A percentile compares a stretch with the other conserved stretches of the same genome.
phyloP scores from a whole-genome alignment of 805 yeast genomes.

The Kodamaea fukazawae region DNA sequence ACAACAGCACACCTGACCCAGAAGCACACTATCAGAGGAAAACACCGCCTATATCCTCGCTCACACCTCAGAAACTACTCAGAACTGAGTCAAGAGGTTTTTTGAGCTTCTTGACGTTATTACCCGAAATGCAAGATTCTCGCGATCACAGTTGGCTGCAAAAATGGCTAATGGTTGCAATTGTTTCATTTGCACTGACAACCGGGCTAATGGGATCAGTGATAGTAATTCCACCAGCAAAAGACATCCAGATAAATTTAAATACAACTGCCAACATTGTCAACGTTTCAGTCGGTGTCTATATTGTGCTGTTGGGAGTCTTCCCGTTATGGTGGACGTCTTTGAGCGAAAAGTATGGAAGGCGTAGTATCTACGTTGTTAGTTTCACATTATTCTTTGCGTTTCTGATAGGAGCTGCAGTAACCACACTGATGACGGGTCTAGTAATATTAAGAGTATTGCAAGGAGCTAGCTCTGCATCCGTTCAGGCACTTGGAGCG shows the following conservation, averaged over 20 bases:
- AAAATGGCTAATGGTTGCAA: constrained; percentile 54
- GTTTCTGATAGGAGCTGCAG: constrained; percentile 71
- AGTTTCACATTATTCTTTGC: constrained; percentile 63
- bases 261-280: constrained; percentile 59
- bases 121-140: constrained; percentile 75
- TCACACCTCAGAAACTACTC: constrained; percentile 24
- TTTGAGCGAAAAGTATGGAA: constrained; percentile 69
- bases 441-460: constrained; percentile 69
- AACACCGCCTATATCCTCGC: background rate
- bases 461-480: constrained; percentile 78
- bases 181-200: constrained; percentile 71
- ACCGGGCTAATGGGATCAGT: constrained; percentile 91
- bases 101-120: constrained; percentile 45
- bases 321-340: constrained; percentile 90
- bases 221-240: constrained; percentile 74
- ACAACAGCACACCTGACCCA: too few species aligned
- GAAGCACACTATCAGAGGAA: too few species aligned
- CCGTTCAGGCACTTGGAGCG: constrained; percentile 87
- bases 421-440: constrained; percentile 56
- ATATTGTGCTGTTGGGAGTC: constrained; percentile 68
- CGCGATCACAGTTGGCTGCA: constrained; percentile 51
- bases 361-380: constrained; percentile 68
- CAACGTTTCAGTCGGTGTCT: constrained; percentile 78
- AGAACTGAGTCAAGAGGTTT: constrained; percentile 55
- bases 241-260: constrained; percentile 53